Percentiles rank a stretch among this genome's conserved stretches.
Evolutionary conservation across 768 basidiomycete species (phyloP).

Genomic region (Strobilomyces confusus): DNA sequence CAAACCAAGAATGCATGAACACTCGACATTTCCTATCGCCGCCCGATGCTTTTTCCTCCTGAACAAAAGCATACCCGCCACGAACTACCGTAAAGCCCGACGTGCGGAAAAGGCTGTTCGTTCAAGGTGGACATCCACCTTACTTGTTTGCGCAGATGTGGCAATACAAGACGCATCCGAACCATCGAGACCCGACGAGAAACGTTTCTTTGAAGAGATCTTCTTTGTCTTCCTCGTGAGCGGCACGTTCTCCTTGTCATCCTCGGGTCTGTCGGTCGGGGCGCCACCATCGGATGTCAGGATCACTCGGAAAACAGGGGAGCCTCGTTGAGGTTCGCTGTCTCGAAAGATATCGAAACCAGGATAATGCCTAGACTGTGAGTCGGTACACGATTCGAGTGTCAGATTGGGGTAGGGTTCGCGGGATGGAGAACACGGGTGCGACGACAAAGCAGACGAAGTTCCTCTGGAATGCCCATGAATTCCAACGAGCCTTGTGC

Average conservation of each 20-base stretch:
- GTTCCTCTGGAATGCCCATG: constrained; percentile 4
- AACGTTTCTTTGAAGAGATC: constrained; percentile 25
- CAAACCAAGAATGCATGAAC: constrained; percentile 4
- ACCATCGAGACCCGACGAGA: not conserved
- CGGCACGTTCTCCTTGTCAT: constrained; percentile 59
- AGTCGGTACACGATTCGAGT: constrained; percentile 41
- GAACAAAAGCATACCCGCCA: not conserved
- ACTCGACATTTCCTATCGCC: not conserved
- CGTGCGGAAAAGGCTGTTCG: constrained; percentile 16
- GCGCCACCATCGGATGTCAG: constrained; percentile 1
- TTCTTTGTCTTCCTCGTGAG: constrained; percentile 48
- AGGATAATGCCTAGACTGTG: constrained; percentile 61
- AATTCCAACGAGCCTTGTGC: constrained; percentile 13
- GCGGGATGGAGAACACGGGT: constrained; percentile 10
- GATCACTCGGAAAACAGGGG: not conserved
- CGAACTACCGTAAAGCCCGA: constrained; percentile 18
- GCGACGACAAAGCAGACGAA: constrained; percentile 11
- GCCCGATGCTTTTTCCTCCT: not conserved
- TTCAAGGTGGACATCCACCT: constrained; percentile 4
- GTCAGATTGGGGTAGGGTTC: constrained; percentile 30
- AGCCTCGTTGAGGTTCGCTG: constrained; percentile 13
- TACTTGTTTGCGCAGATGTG: constrained; percentile 6
- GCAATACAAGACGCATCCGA: constrained; percentile 2
- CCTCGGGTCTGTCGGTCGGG: constrained; percentile 22
- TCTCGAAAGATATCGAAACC: constrained; percentile 61